phyloP scores from a whole-genome alignment of 176 grass and related monocot species.

The Secale cereale region DNA sequence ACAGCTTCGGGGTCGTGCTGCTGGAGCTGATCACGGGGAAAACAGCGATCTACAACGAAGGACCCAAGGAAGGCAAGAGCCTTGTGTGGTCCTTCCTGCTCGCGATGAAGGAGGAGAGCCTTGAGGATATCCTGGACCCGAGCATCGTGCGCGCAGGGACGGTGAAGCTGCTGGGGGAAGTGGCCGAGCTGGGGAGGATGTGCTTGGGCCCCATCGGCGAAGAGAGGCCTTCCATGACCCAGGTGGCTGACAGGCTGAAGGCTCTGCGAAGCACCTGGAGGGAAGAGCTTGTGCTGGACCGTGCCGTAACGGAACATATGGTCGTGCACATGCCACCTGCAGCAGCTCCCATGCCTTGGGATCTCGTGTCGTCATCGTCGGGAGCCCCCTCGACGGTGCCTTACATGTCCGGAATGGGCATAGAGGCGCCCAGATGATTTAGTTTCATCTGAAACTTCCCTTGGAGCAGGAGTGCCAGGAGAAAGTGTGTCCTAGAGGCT shows the following conservation, averaged over 20 bases:
- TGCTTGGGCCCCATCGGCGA: not conserved
- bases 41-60: not conserved
- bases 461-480: not conserved
- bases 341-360: not conserved
- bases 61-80: not conserved
- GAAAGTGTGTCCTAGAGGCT: not conserved
- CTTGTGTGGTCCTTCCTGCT: not conserved
- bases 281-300: not conserved
- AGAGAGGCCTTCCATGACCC: not conserved
- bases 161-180: not conserved
- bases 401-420: not conserved
- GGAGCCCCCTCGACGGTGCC: not conserved
- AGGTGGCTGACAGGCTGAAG: not conserved
- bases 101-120: not conserved
- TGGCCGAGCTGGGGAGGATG: not conserved
- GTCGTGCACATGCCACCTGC: not conserved
- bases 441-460: not conserved
- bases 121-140: not conserved
- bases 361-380: not conserved
- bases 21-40: constrained; percentile 7
- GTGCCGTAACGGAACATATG: not conserved
- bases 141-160: not conserved
- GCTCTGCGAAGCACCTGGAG: not conserved
- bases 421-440: not conserved
- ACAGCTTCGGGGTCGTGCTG: constrained; percentile 17